Evolutionary conservation across 441 rosid species (phyloP).

Genomic region (Kokia cookei): DNA sequence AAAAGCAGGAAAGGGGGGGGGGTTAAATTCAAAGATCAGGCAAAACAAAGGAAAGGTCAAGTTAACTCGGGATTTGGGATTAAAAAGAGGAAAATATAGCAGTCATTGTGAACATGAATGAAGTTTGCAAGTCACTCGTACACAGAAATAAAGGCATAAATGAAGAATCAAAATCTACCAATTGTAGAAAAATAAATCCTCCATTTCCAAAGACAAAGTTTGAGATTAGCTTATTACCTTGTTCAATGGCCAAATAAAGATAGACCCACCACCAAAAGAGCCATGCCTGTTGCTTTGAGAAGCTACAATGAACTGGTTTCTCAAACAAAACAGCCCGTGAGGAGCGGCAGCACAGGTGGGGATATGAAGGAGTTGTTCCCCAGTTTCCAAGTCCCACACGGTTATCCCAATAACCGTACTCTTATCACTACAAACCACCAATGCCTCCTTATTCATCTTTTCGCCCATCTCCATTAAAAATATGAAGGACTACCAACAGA

Average conservation of each 20-base stretch:
- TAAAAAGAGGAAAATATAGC: not conserved
- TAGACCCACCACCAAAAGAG: conserved; percentile 42
- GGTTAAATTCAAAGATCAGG: not conserved
- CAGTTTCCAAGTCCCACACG: conserved; percentile 34
- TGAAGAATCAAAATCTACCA: not conserved
- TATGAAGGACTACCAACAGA: not conserved
- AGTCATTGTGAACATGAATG: not conserved
- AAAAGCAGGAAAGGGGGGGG: not conserved
- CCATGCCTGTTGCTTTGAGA: conserved; percentile 38
- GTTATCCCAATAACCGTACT: conserved; percentile 34
- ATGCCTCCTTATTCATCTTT: conserved; percentile 19
- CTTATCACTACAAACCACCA: conserved; percentile 42
- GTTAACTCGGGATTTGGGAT: not conserved
- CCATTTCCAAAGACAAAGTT: not conserved
- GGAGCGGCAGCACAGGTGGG: conserved; percentile 48
- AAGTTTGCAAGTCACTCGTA: not conserved
- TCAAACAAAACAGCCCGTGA: conserved; percentile 32
- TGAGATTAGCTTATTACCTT: conserved; percentile 22
- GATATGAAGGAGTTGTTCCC: conserved; percentile 31
- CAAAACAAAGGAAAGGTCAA: not conserved
- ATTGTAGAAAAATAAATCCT: not conserved
- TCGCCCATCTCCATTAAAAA: conserved; percentile 15
- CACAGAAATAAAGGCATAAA: not conserved
- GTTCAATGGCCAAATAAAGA: conserved; percentile 40
- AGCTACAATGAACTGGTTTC: conserved; percentile 36